Conservation (phyloP, 192 early-diverging fungal species). For the Backusella mclennaniae region DNA sequence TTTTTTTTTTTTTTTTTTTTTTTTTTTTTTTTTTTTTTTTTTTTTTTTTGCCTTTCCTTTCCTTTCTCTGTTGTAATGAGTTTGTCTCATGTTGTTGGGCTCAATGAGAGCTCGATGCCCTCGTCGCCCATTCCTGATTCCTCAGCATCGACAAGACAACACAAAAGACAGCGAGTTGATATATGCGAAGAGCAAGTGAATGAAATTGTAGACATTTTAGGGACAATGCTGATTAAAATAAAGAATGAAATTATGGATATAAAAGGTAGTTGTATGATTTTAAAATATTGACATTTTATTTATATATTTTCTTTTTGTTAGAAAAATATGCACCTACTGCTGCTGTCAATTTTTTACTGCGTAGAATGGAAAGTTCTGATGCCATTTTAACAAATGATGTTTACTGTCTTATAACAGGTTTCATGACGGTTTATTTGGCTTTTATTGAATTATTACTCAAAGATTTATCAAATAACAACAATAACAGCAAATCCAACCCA, state of each 20-base stretch:
- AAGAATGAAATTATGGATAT: constrained; percentile 5
- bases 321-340: constrained; percentile 16
- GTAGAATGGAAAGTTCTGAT: background rate
- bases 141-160: no score
- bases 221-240: background rate
- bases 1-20: background rate
- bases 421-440: constrained; percentile 45
- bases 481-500: background rate
- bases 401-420: constrained; percentile 41
- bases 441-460: constrained; percentile 26
- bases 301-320: background rate
- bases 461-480: background rate
- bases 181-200: constrained; percentile 1
- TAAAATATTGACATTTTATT: background rate
- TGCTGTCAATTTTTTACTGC: constrained; percentile 15
- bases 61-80: background rate
- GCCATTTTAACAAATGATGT: constrained; percentile 15
- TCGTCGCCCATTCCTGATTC: constrained; percentile 5
- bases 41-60: background rate
- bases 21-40: background rate
- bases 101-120: background rate
- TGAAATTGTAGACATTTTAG: constrained; percentile 3
- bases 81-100: constrained; percentile 4
- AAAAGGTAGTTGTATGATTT: background rate
- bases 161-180: background rate